Conservation (phyloP, 805 yeast genomes). For the Barnettozyma populi region DNA sequence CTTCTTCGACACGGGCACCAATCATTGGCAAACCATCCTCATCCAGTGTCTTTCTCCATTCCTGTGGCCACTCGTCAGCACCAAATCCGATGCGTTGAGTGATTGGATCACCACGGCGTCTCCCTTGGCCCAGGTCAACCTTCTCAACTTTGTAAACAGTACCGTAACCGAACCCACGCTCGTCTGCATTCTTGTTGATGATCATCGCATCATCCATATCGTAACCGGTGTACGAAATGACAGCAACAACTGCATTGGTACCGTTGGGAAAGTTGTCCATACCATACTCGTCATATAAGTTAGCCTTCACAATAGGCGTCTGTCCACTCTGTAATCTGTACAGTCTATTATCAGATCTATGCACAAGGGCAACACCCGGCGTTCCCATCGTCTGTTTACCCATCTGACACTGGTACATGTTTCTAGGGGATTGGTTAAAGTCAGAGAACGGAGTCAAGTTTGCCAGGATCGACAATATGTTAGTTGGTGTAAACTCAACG, state of each 20-base stretch:
- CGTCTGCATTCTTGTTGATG: constrained; percentile 93
- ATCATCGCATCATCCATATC: constrained; percentile 99
- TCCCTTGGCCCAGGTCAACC: constrained; percentile 68
- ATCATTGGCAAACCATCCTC: constrained; percentile 88
- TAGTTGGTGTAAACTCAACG: constrained; percentile 93
- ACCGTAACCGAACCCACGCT: constrained; percentile 97
- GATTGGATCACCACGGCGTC: constrained; percentile 91
- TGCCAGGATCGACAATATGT: constrained; percentile 89
- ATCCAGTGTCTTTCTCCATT: constrained; percentile 85
- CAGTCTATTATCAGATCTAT: constrained; percentile 91
- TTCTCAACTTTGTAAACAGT: constrained; percentile 93
- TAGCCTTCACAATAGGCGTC: constrained; percentile 94
- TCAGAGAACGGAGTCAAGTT: constrained; percentile 97
- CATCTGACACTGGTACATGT: constrained; percentile 99
- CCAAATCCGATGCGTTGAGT: constrained; percentile 95
- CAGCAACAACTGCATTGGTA: constrained; percentile 97
- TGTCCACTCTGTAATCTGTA: constrained; percentile 93
- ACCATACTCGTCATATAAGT: constrained; percentile 90
- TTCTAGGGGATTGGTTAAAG: constrained; percentile 98
- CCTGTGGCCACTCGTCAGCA: constrained; percentile 83
- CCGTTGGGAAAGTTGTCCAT: constrained; percentile 99
- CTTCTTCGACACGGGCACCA: constrained; percentile 85
- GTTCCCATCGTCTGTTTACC: constrained; percentile 99
- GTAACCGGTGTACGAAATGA: constrained; percentile 96
- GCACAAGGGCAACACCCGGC: constrained; percentile 91